phyloP scores from a whole-genome alignment of 352 stramenopile genomes.

The Pythium volutum region DNA sequence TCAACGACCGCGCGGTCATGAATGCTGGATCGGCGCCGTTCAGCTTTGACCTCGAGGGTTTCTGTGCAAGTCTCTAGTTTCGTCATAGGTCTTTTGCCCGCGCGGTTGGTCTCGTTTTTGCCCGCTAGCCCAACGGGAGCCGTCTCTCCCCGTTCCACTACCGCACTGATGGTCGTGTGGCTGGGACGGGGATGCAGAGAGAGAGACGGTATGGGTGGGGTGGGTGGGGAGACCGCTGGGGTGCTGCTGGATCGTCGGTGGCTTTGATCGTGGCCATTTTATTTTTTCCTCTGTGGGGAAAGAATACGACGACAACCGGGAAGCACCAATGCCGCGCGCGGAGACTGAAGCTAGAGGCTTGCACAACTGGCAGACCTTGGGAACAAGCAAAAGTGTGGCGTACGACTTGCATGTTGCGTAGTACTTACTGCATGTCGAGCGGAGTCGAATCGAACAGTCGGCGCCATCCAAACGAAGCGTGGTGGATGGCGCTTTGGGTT shows the following conservation, averaged over 20 bases:
- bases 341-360: conserved; percentile 30
- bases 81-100: conserved; percentile 1
- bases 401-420: conserved; percentile 21
- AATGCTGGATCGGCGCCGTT: conserved; percentile 75
- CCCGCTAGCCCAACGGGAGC: no score
- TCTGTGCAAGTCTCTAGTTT: conserved; percentile 84
- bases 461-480: background rate
- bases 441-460: background rate
- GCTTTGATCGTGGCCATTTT: conserved; percentile 2
- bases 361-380: conserved; percentile 21
- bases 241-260: conserved; percentile 22
- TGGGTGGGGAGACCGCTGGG: background rate
- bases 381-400: conserved; percentile 26
- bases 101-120: background rate
- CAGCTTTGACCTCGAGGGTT: conserved; percentile 82
- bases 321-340: conserved; percentile 20
- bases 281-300: background rate
- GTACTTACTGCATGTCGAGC: conserved; percentile 4
- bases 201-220: background rate
- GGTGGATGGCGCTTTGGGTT: no score
- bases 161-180: background rate
- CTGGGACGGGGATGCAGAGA: background rate
- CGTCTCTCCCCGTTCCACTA: background rate
- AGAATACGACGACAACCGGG: conserved; percentile 16
- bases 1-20: conserved; percentile 62